phyloP scores from a whole-genome alignment of 768 basidiomycete species.

The Lactifluus piperatus region DNA sequence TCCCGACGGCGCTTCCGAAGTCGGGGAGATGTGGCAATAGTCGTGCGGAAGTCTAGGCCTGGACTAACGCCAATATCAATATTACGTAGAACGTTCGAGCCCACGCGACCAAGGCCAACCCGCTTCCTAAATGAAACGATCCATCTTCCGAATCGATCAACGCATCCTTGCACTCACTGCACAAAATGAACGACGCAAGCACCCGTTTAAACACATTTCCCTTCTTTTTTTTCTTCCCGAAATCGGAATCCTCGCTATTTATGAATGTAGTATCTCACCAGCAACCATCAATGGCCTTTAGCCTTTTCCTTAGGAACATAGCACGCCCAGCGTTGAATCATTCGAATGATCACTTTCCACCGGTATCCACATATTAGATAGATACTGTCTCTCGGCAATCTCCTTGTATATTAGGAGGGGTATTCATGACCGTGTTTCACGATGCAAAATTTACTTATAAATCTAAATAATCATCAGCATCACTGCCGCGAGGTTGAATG shows the following conservation, averaged over 20 bases:
- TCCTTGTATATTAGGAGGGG: constrained; percentile 4
- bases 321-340: neutral
- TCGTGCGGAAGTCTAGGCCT: constrained; percentile 19
- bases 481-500: neutral
- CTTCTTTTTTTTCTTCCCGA: neutral
- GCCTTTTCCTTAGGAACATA: neutral
- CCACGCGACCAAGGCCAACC: neutral
- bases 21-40: constrained; percentile 50
- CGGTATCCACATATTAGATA: neutral
- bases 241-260: neutral
- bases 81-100: neutral
- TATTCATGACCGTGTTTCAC: neutral
- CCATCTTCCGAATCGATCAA: neutral
- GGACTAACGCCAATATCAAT: neutral
- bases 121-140: neutral
- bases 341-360: neutral
- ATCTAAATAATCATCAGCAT: neutral
- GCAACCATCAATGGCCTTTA: neutral
- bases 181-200: constrained; percentile 4
- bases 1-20: constrained; percentile 34
- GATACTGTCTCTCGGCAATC: neutral
- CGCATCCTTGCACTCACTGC: neutral
- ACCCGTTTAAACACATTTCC: neutral
- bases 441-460: neutral
- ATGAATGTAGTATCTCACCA: constrained; percentile 8